These are phyloP conservation scores for Acacia concinna DNA, from an alignment of 331 rosid species.

Conservation along the genomic window DNA sequence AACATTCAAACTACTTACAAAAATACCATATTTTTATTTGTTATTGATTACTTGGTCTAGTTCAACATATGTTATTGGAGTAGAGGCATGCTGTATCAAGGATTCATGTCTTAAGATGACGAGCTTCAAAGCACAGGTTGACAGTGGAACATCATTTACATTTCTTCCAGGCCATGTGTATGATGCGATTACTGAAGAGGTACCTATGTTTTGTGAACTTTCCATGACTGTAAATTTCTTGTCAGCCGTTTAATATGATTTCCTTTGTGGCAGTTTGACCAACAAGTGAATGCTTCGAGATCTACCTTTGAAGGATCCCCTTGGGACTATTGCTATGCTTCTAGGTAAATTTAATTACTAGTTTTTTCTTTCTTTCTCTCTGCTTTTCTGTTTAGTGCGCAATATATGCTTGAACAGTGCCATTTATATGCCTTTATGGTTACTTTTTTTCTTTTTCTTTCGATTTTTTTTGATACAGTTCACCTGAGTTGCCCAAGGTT, in stretches of 20 bases:
- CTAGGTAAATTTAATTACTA: constrained; percentile 50
- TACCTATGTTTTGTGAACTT: constrained; percentile 31
- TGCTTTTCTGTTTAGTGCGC: neutral
- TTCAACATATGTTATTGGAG: constrained; percentile 73
- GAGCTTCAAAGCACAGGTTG: constrained; percentile 75
- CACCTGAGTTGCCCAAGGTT: constrained; percentile 57
- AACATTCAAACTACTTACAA: neutral
- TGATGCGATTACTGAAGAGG: constrained; percentile 70
- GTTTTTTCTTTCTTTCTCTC: neutral
- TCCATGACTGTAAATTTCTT: constrained; percentile 26
- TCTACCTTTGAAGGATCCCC: constrained; percentile 57
- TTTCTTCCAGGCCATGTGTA: constrained; percentile 75
- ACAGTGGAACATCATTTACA: constrained; percentile 91
- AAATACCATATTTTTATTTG: constrained; percentile 29
- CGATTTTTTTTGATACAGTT: constrained; percentile 47
- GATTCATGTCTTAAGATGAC: constrained; percentile 65
- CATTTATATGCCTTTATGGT: constrained; percentile 18
- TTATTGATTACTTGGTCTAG: constrained; percentile 42
- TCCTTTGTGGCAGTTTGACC: constrained; percentile 60
- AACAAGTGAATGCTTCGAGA: constrained; percentile 64
- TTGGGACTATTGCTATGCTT: constrained; percentile 84
- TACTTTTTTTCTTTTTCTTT: neutral
- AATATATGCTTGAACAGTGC: neutral
- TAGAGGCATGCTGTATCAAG: constrained; percentile 72
- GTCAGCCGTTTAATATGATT: constrained; percentile 36